Conservation (phyloP, 1,284 basidiomycete genomes). For the Apiotrichum mycotoxinovorans region DNA sequence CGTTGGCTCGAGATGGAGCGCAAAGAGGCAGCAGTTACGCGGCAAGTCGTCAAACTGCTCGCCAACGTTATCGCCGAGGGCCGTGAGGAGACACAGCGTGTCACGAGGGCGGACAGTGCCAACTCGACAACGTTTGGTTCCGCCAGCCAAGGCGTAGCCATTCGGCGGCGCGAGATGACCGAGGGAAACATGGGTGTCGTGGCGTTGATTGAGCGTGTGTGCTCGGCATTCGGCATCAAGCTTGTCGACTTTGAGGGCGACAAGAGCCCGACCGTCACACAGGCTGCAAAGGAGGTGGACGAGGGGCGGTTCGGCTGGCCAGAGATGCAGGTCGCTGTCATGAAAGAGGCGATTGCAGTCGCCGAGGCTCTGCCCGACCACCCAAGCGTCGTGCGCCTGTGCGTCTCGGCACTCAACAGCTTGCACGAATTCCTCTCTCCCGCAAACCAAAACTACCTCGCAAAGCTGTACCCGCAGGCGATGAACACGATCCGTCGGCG, state of each 20-base stretch:
- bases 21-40: slow-evolving; percentile 78
- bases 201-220: slow-evolving; percentile 65
- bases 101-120: slow-evolving; percentile 1
- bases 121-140: neutral
- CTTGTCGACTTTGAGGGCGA: slow-evolving; percentile 5
- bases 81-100: slow-evolving; percentile 26
- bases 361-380: slow-evolving; percentile 74
- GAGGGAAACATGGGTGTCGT: slow-evolving; percentile 77
- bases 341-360: slow-evolving; percentile 84
- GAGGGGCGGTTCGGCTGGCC: slow-evolving; percentile 73
- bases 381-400: slow-evolving; percentile 31
- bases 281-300: slow-evolving; percentile 26
- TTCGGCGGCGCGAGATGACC: slow-evolving; percentile 65
- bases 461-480: slow-evolving; percentile 64
- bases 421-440: slow-evolving; percentile 64
- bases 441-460: slow-evolving; percentile 73
- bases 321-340: slow-evolving; percentile 82
- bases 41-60: slow-evolving; percentile 74
- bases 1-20: slow-evolving; percentile 72
- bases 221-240: slow-evolving; percentile 55
- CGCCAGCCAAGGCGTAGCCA: slow-evolving; percentile 51
- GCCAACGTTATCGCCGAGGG: slow-evolving; percentile 67
- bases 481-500: slow-evolving; percentile 68
- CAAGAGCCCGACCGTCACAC: slow-evolving; percentile 3
- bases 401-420: slow-evolving; percentile 66